These are phyloP conservation scores for Beauveria pseudobassiana DNA, from an alignment of 2,329 filamentous ascomycete genomes.

Conservation along the genomic window DNA sequence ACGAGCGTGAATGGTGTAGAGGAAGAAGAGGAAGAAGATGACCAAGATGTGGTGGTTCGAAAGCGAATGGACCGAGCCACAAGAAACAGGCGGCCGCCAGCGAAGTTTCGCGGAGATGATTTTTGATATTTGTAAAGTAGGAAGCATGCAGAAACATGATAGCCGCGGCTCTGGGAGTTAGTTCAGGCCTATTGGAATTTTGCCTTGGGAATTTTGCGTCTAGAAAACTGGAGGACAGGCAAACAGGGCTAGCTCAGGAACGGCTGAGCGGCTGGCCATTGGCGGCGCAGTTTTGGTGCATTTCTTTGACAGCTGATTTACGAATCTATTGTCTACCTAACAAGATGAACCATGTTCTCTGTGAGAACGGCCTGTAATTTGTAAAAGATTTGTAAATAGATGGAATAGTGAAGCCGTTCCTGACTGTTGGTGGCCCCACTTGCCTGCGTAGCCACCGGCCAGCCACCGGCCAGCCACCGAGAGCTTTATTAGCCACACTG, in stretches of 20 bases:
- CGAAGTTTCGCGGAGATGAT: slow-evolving; percentile 30
- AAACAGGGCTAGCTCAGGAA: no score
- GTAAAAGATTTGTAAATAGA: no score
- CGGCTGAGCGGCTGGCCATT: not conserved
- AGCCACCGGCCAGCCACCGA: not conserved
- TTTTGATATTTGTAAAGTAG: slow-evolving; percentile 14
- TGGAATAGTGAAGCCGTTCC: no score
- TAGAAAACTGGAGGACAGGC: no score
- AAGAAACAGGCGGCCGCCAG: slow-evolving; percentile 26
- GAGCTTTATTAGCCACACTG: slow-evolving; percentile 4
- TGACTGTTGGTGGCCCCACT: no score
- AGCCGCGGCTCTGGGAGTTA: no score
- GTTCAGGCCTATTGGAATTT: not conserved
- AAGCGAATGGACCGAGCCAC: slow-evolving; percentile 20
- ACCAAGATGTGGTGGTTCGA: slow-evolving; percentile 25
- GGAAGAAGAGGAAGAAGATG: slow-evolving; percentile 20
- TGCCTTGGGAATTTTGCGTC: not conserved
- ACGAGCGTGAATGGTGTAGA: not conserved
- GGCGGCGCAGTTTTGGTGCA: not conserved
- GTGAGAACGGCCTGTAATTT: not conserved
- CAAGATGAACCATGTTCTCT: not conserved
- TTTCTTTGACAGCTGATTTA: no score
- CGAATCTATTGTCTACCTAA: not conserved
- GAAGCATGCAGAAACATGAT: not conserved
- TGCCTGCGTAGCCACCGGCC: not conserved